phyloP scores from a whole-genome alignment of 1,284 basidiomycete species.

The Neonothopanus nambi region DNA sequence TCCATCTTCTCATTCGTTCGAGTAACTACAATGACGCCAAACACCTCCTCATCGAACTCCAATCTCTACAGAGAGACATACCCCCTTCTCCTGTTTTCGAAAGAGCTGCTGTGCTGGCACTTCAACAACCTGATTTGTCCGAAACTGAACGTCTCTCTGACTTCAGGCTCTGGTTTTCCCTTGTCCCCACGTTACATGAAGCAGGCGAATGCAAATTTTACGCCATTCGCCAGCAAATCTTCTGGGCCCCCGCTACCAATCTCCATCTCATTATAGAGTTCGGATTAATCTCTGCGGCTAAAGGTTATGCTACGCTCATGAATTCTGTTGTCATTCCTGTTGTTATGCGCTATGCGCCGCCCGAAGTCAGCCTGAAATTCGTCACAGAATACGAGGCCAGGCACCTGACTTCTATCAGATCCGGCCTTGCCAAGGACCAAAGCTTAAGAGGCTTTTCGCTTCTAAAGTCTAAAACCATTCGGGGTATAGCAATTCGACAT shows the following conservation, averaged over 20 bases:
- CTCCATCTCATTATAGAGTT: conserved; percentile 29
- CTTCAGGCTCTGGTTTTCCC: conserved; percentile 34
- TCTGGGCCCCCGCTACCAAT: conserved; percentile 25
- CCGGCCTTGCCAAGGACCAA: background rate
- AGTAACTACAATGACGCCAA: conserved; percentile 31
- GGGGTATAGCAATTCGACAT: conserved; percentile 18
- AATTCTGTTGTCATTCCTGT: conserved; percentile 24
- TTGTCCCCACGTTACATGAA: conserved; percentile 26
- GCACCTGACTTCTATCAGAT: conserved; percentile 19
- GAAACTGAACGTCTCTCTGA: conserved; percentile 13
- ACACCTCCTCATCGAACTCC: conserved; percentile 32
- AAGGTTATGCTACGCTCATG: conserved; percentile 33
- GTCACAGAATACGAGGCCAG: conserved; percentile 30
- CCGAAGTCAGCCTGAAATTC: conserved; percentile 27
- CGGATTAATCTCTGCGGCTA: conserved; percentile 31
- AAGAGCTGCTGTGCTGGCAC: conserved; percentile 24
- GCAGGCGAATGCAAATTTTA: conserved; percentile 12
- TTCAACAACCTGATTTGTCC: conserved; percentile 15
- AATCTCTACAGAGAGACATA: conserved; percentile 27
- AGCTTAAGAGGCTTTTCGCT: background rate
- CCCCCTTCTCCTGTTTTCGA: conserved; percentile 29
- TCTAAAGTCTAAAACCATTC: conserved; percentile 9
- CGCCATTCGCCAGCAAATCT: conserved; percentile 24
- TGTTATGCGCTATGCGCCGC: conserved; percentile 32
- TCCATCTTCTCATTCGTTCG: conserved; percentile 24